A percentile compares a stretch with the other conserved stretches of the same genome.
These are phyloP conservation scores for Rubus idaeus DNA, from an alignment of 306 rosid genomes.

Conservation along the genomic window DNA sequence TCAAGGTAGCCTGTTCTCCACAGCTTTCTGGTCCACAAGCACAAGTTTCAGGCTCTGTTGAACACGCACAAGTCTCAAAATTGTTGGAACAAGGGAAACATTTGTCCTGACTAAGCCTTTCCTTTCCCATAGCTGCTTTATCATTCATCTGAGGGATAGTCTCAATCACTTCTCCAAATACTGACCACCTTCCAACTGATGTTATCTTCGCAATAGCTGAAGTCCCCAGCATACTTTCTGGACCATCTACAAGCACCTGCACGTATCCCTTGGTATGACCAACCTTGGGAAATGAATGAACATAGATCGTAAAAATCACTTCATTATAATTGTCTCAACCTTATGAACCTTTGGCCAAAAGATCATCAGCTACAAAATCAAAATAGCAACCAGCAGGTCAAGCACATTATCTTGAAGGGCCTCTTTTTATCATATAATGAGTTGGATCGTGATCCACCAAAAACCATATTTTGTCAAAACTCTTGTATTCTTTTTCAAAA, in stretches of 20 bases:
- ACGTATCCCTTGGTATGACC: conserved; percentile 97
- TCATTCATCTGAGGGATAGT: conserved; percentile 36
- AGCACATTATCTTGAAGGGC: neutral
- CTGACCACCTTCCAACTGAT: conserved; percentile 93
- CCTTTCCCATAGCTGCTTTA: conserved; percentile 33
- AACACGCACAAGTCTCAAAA: conserved; percentile 33
- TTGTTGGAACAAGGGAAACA: conserved; percentile 40
- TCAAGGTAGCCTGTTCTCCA: conserved; percentile 28
- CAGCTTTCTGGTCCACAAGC: conserved; percentile 71
- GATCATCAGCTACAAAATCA: neutral
- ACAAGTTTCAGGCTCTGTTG: conserved; percentile 43
- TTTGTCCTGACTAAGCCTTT: conserved; percentile 25
- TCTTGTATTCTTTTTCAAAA: neutral
- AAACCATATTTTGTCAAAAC: neutral
- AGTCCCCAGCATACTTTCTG: conserved; percentile 77
- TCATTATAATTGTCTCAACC: neutral
- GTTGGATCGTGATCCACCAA: neutral
- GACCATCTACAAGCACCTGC: conserved; percentile 79
- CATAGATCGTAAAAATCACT: conserved; percentile 23
- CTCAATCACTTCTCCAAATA: conserved; percentile 83
- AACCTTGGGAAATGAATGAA: conserved; percentile 55
- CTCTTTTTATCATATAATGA: neutral
- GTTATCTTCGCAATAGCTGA: conserved; percentile 80
- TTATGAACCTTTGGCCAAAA: neutral
- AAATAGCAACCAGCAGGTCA: neutral